Evolutionary conservation across 2,329 filamentous ascomycete species (phyloP).

Genomic region (Ceratocystis destructans): DNA sequence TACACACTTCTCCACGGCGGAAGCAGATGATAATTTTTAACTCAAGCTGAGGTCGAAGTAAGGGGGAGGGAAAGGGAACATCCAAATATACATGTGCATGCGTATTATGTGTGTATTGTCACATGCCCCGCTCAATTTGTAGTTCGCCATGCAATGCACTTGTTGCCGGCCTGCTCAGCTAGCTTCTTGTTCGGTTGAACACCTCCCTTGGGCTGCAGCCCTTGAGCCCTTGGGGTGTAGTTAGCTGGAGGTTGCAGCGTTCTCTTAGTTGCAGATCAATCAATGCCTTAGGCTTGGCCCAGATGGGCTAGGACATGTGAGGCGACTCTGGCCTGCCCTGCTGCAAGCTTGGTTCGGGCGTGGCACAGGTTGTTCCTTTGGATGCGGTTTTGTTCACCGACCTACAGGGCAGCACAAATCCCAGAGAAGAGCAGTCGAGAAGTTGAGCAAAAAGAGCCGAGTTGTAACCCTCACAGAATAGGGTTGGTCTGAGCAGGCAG

Average conservation of each 20-base stretch:
- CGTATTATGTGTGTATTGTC: not conserved
- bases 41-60: not conserved
- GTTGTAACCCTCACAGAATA: not conserved
- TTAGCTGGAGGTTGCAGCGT: not conserved
- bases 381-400: not conserved
- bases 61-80: not conserved
- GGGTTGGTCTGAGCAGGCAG: not conserved
- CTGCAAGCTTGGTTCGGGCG: not conserved
- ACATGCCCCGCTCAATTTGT: not conserved
- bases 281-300: not conserved
- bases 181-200: not conserved
- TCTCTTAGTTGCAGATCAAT: not conserved
- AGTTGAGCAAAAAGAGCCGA: not conserved
- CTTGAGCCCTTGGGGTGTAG: too few species aligned
- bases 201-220: not conserved
- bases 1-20: not conserved
- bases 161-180: not conserved
- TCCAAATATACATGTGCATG: not conserved
- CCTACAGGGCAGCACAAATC: not conserved
- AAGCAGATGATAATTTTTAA: not conserved
- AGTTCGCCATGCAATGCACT: constrained; percentile 1
- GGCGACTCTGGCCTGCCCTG: not conserved
- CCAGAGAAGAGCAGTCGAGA: too few species aligned
- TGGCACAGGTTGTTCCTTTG: not conserved
- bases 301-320: not conserved